Evolutionary conservation across 305 asterid genomes (phyloP), one percentile per base, ranked within the genome.

Genomic region (Solanum hybrid): DNA sequence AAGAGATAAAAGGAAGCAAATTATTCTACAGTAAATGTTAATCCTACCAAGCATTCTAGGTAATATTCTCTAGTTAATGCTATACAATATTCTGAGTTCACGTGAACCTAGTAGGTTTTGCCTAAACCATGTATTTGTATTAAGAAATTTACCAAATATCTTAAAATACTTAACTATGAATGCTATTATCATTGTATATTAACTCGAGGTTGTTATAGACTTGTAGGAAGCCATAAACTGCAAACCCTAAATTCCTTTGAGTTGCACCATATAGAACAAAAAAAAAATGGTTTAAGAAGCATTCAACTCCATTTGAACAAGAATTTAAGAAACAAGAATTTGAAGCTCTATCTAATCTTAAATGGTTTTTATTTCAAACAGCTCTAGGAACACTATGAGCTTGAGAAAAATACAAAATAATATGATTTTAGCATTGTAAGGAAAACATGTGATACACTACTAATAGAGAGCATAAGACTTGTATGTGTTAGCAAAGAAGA

Each of bases 401-500:
- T 76, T 66, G 34, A 90, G 69, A 88, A 89, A 87, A 34, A 88
- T 72, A 31, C 91, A 90, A 92, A 90, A 91, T 89, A 87, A 10
- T 35, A 79, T 87, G 79, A 75, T 76, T 84, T 60, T 35, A 76
- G 34, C 85, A 86, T 36, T 75, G 86, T 71, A 31, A 79, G 42
- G 3, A 45, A 29, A 91, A 89, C 90, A 87, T 22, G 90, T 66
- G 56, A 60, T n/a, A n/a, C 86, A 14, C 64, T 45, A 45, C 64
- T 45, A 45, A 45, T 45, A 45, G 64, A 45, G 64, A 45, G 22
- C 64, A 45, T 45, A 42, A 71, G 29, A 35, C 31, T 88, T 90
- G 90, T 88, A 94, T 88, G 93, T 75, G 80, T 77, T 86, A 71
- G 90, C 76, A 22, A 90, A 90, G 86, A 91, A 91, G 91, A 92